Base-by-base conservation (phyloP, 768 basidiomycete genomes). In the Lactarius deliciosus region DNA sequence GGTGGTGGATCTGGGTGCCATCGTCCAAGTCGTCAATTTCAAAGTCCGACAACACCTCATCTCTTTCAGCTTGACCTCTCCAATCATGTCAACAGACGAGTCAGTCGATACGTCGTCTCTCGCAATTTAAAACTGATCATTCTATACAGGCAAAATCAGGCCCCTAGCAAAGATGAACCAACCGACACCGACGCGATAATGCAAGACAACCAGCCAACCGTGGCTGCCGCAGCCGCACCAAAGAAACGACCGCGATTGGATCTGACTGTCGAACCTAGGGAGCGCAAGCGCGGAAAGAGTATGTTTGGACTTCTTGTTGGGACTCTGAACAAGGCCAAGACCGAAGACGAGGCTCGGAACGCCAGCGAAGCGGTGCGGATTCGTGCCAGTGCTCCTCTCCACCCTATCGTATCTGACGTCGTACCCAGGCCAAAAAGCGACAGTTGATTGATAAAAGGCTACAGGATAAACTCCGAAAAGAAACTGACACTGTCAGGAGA, bases 231-330 rank as follows among this genome's bases (percentile, higher is more conserved):
- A 54, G 81, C 77, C 50, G 53, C 66, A 22, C 25, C 62, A 74
- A 86, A 83, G 79, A 89, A 83, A 77, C 86, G 91, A 65, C 91
- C 91, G 67, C 85, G 88, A 73, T 81, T 92, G 69, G 89, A 92
- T 76, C 80, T 92, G 71, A 79, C 79, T 66, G 78, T 81, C 57
- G 81, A 74, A 74, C 66, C 75, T 70, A 81, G 87, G 72, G 89
- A 90, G 76, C 85, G 89, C 73, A 92, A 89, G 79, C 88, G 90
- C 73, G 91, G 91, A 75, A 91, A 90, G 85, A 86, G 84, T 79
- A 91, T 92, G 89, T 91, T 94, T 79, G 92, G 91, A 68, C 81
- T 93, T 70, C 80, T 92, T 70, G 77, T 94, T 64, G 90, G 90
- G 61, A 94, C 91, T 70, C 83, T 94, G 68, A 91, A 88, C 79